A percentile compares a stretch with the other conserved stretches of the same genome.
phyloP scores from a whole-genome alignment of 805 yeast genomes.

The Spathaspora hagerdaliae region DNA sequence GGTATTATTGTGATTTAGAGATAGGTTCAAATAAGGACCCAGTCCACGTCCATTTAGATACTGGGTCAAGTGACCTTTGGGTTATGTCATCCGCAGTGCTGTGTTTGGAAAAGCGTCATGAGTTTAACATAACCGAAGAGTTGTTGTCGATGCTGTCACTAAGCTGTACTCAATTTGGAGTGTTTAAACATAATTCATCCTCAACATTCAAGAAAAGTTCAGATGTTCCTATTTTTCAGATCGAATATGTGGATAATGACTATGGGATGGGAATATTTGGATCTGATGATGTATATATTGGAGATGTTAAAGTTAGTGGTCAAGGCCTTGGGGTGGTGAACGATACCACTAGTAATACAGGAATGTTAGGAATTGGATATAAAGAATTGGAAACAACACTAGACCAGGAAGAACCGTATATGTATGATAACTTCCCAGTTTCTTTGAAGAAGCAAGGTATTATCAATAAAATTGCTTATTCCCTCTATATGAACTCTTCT shows the following conservation, averaged over 20 bases:
- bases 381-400: slow-evolving; percentile 52
- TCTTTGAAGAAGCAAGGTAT: slow-evolving; percentile 28
- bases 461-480: slow-evolving; percentile 30
- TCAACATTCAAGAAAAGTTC: slow-evolving; percentile 35
- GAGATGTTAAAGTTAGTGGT: slow-evolving; percentile 42
- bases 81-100: slow-evolving; percentile 8
- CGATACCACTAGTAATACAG: slow-evolving; percentile 55
- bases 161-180: too few relatives aligned
- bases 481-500: slow-evolving; percentile 30
- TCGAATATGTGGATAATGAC: slow-evolving; percentile 47
- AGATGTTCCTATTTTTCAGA: slow-evolving; percentile 40
- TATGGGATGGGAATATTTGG: slow-evolving; percentile 56
- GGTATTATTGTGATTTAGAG: slow-evolving; percentile 1
- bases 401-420: slow-evolving; percentile 27
- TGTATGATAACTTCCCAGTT: slow-evolving; percentile 37
- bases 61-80: slow-evolving; percentile 19
- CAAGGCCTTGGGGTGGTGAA: slow-evolving; percentile 74
- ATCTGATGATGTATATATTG: slow-evolving; percentile 53
- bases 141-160: too few relatives aligned
- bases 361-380: slow-evolving; percentile 73
- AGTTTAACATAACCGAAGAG: too few relatives aligned
- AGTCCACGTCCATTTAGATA: slow-evolving; percentile 11
- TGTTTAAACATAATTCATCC: slow-evolving; percentile 42
- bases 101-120: slow-evolving; percentile 3
- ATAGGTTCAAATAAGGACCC: slow-evolving; percentile 19